Evolutionary conservation across 1,284 basidiomycete genomes (phyloP), one percentile per base, ranked within the genome.

Genomic region (Exobasidium rhododendri): DNA sequence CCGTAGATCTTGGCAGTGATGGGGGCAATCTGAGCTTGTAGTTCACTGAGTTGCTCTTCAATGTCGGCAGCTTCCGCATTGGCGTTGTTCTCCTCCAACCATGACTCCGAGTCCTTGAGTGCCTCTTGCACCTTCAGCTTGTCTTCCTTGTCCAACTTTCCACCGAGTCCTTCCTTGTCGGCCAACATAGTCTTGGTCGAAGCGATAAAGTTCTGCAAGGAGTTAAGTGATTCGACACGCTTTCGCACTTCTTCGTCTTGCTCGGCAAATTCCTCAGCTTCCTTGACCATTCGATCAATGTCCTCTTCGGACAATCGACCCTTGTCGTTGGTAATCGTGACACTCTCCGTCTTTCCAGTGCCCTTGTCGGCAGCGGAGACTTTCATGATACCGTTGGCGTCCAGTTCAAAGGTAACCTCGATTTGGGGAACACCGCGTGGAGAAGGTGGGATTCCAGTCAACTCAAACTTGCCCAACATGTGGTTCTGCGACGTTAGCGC

Each of bases 401-500:
- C 77, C 40, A 79, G 63, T 67, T 79, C 77, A 58, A 79, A 79
- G 50, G 77, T 79, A 61, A 79, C 77, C 69, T 79, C 77, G 56
- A 79, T 77, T 67, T 79, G 77, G 56, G 77, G 77, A 50, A 94
- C 90, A 80, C 94, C 94, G 67, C 92, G 91, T 66, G 94, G 93
- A 1, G 94, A 90, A 44, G 93, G 92, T 22, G 94, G 94, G 68
- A 97, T 96, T 66, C 90, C 82, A 63, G 87, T 89, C 52, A 97
- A 87, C 83, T 97, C 94, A 79, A 97, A 97, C 82, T 94, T 93
- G 83, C 94, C 94, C 68, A 98, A 89, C 59, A 89, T 86, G 85
- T 96, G 94, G 88, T 97, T 97, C 84, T 97, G 92, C 86, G 94
- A 94, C 77, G 93, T 96, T 81, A 94, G 83, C 51, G 91, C 88